Evolutionary conservation across 2,329 filamentous ascomycete species (phyloP).

Genomic region (Dactylonectria macrodidyma): DNA sequence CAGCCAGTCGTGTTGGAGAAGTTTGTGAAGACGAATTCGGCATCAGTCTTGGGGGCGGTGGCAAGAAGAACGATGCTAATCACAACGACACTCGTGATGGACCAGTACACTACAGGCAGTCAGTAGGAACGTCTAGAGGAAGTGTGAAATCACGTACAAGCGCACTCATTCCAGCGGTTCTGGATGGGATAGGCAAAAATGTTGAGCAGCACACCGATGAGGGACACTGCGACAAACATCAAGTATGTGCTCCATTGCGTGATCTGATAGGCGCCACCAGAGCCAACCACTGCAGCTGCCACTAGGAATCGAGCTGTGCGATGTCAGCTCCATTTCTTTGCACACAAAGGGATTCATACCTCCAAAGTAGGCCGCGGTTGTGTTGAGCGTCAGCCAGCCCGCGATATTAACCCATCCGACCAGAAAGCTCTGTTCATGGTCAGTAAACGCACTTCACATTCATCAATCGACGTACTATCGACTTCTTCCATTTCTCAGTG

Average conservation of each 20-base stretch:
- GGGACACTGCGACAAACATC: constrained; percentile 54
- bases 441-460: neutral
- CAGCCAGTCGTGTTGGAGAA: constrained; percentile 63
- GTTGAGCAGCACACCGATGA: constrained; percentile 51
- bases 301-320: constrained; percentile 58
- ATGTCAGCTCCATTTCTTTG: constrained; percentile 13
- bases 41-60: constrained; percentile 57
- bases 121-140: neutral
- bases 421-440: constrained; percentile 55
- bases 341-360: constrained; percentile 44
- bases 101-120: constrained; percentile 55
- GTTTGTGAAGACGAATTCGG: constrained; percentile 60
- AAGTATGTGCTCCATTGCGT: constrained; percentile 58
- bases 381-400: constrained; percentile 62
- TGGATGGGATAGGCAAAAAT: constrained; percentile 60
- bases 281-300: constrained; percentile 58
- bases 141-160: constrained; percentile 45
- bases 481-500: constrained; percentile 56
- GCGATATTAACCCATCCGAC: constrained; percentile 62
- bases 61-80: constrained; percentile 60
- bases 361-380: constrained; percentile 60
- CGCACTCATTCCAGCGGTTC: constrained; percentile 59
- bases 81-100: constrained; percentile 57
- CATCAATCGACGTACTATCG: constrained; percentile 46
- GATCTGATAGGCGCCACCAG: constrained; percentile 55